Evolutionary conservation across 2,329 filamentous ascomycete genomes (phyloP).

Genomic region (Colletotrichum sp.): DNA sequence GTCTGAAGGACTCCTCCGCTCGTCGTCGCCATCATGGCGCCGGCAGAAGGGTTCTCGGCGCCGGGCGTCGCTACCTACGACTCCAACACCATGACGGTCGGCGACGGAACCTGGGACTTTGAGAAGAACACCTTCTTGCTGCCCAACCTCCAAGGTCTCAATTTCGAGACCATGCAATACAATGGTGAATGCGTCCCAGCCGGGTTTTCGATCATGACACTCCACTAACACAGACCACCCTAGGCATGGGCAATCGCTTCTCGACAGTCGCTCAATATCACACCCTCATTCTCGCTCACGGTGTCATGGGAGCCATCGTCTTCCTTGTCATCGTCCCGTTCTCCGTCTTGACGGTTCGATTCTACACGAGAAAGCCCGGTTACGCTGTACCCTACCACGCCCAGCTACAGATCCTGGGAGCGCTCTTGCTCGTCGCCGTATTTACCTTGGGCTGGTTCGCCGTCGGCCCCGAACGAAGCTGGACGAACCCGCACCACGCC

Average conservation of each 20-base stretch:
- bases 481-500: constrained; percentile 85
- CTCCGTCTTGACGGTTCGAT: constrained; percentile 77
- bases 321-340: constrained; percentile 77
- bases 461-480: constrained; percentile 72
- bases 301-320: constrained; percentile 71
- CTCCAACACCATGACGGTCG: constrained; percentile 76
- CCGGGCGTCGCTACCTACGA: constrained; percentile 76
- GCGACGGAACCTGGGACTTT: constrained; percentile 85
- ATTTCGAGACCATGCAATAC: constrained; percentile 83
- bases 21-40: constrained; percentile 62
- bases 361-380: constrained; percentile 67
- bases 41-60: constrained; percentile 66
- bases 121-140: constrained; percentile 78
- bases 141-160: constrained; percentile 76
- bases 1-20: constrained; percentile 10
- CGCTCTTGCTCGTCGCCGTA: constrained; percentile 71
- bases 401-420: constrained; percentile 73
- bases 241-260: constrained; percentile 86
- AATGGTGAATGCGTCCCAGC: constrained; percentile 65
- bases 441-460: constrained; percentile 81
- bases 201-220: not conserved
- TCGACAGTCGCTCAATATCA: constrained; percentile 73
- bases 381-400: constrained; percentile 73
- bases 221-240: constrained; percentile 22
- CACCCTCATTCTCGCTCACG: constrained; percentile 72